Conservation (phyloP, 352 stramenopile species). For the Thalassiosira hispida region DNA sequence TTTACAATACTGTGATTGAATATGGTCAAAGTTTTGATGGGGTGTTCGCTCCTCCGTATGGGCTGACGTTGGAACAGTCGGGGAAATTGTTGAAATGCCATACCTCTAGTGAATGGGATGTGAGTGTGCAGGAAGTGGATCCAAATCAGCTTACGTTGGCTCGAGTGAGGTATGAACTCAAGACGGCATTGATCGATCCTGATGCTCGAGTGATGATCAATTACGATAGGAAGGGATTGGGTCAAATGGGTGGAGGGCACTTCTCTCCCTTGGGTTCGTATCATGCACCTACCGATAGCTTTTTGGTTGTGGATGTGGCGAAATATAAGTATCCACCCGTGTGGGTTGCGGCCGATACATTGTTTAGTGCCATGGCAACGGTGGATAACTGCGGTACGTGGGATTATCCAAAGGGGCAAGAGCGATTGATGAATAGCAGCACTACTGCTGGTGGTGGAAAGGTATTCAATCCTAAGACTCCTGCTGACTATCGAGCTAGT, state of each 20-base stretch:
- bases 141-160: constrained; percentile 78
- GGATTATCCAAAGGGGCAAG: constrained; percentile 55
- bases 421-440: constrained; percentile 16
- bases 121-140: constrained; percentile 65
- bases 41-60: constrained; percentile 62
- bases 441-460: constrained; percentile 6
- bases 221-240: constrained; percentile 88
- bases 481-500: constrained; percentile 38
- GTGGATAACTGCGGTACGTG: constrained; percentile 68
- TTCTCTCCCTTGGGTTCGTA: constrained; percentile 92
- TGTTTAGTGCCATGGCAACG: constrained; percentile 57
- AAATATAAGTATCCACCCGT: constrained; percentile 94
- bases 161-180: constrained; percentile 86
- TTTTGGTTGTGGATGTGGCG: constrained; percentile 93
- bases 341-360: constrained; percentile 65
- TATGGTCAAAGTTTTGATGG: constrained; percentile 31
- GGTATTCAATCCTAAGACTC: constrained; percentile 28
- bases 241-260: constrained; percentile 91
- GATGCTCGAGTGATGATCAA: constrained; percentile 90
- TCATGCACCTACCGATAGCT: constrained; percentile 85
- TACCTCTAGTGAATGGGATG: constrained; percentile 65
- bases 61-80: constrained; percentile 60
- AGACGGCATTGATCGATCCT: constrained; percentile 77
- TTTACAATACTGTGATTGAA: constrained; percentile 51
- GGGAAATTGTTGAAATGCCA: constrained; percentile 68